phyloP scores from a whole-genome alignment of 73 alveolate species.

The Blepharisma stoltei region DNA sequence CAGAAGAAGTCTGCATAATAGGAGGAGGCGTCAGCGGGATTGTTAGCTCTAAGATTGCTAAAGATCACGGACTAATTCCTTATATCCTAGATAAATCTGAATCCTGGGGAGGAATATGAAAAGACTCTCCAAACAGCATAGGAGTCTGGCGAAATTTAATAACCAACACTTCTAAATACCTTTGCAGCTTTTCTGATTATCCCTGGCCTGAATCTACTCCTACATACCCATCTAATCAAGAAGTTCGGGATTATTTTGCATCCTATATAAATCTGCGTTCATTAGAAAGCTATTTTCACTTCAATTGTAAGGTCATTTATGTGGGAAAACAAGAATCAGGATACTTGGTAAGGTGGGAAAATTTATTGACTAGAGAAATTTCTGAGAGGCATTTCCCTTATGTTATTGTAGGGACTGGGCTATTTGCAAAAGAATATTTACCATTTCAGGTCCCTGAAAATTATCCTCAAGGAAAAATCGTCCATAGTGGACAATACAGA shows the following conservation, averaged over 20 bases:
- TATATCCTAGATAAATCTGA: neutral
- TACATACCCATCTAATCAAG: neutral
- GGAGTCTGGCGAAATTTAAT: neutral
- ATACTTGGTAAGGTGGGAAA: neutral
- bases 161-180: neutral
- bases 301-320: neutral
- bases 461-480: neutral
- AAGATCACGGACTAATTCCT: neutral
- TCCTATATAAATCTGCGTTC: neutral
- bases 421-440: neutral
- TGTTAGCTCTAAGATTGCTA: neutral
- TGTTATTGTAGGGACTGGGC: neutral
- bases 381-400: neutral
- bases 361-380: no score
- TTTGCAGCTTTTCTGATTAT: neutral
- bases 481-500: neutral
- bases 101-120: neutral
- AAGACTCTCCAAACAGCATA: neutral
- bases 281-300: neutral
- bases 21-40: constrained; percentile 25
- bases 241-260: neutral
- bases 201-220: neutral
- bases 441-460: neutral
- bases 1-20: neutral
- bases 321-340: neutral